A percentile compares a stretch with the other conserved stretches of the same genome.
These are phyloP conservation scores for Cladophialophora immunda DNA, from an alignment of 2,329 filamentous ascomycete species.

Conservation along the genomic window DNA sequence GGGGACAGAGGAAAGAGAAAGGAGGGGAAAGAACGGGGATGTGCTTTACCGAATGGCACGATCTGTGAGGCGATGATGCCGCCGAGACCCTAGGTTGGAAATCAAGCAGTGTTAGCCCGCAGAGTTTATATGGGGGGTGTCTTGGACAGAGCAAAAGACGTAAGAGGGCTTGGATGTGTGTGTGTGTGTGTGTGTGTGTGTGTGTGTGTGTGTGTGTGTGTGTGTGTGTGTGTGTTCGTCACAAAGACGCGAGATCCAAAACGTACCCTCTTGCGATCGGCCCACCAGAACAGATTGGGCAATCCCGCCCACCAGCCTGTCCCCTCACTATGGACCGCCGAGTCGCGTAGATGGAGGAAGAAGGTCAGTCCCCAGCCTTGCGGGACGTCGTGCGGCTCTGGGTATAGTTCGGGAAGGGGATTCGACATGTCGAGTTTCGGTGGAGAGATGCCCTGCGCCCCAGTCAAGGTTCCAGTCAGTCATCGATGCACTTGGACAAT, in stretches of 20 bases:
- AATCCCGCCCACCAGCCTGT: conserved; percentile 68
- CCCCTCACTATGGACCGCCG: conserved; percentile 61
- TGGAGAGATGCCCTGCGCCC: conserved; percentile 47
- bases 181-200: too few species aligned
- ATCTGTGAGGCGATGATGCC: conserved; percentile 42
- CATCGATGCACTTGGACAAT: not conserved
- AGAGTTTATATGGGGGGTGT: not conserved
- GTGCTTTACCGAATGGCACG: conserved; percentile 37
- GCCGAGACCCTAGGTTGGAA: conserved; percentile 36
- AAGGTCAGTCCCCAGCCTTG: conserved; percentile 73
- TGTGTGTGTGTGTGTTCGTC: too few species aligned
- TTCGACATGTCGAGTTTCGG: conserved; percentile 62
- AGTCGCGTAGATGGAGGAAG: conserved; percentile 56
- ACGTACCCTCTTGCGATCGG: conserved; percentile 63
- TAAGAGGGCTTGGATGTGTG: too few species aligned
- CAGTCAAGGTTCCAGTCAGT: not conserved
- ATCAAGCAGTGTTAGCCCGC: conserved; percentile 18
- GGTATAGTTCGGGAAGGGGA: conserved; percentile 62
- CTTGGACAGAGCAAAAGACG: not conserved
- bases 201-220: too few species aligned
- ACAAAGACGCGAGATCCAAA: too few species aligned
- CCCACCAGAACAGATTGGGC: conserved; percentile 70
- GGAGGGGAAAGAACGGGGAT: too few species aligned
- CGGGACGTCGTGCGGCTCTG: conserved; percentile 55
- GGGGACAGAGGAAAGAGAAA: not conserved